These are phyloP conservation scores for Boletus pseudo-olivaceus DNA, from an alignment of 768 basidiomycete species.

Conservation along the genomic window DNA sequence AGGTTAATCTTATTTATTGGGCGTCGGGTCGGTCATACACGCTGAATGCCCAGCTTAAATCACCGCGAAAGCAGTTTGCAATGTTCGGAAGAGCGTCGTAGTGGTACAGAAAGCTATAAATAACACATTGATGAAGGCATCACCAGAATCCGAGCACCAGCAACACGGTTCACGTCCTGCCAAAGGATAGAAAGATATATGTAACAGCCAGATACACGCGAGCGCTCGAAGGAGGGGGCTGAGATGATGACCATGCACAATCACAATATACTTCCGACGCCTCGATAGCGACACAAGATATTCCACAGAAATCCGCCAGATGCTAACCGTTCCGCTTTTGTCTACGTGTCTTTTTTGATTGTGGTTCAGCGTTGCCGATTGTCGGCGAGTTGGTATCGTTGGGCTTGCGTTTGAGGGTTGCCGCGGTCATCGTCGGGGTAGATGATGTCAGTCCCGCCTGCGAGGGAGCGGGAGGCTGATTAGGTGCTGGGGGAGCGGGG, in stretches of 20 bases:
- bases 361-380: conserved; percentile 44
- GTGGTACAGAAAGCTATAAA: conserved; percentile 37
- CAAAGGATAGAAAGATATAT: conserved; percentile 30
- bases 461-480: conserved; percentile 39
- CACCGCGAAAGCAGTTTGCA: conserved; percentile 14
- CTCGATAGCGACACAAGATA: conserved; percentile 28
- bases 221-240: background rate
- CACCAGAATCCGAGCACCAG: conserved; percentile 27
- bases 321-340: conserved; percentile 48
- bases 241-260: conserved; percentile 19
- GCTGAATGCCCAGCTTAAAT: background rate
- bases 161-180: conserved; percentile 22
- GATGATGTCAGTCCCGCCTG: conserved; percentile 41
- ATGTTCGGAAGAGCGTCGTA: conserved; percentile 23
- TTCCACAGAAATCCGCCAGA: conserved; percentile 34
- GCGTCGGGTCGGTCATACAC: background rate
- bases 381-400: conserved; percentile 50
- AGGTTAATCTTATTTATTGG: conserved; percentile 20
- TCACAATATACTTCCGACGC: conserved; percentile 31
- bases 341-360: conserved; percentile 54
- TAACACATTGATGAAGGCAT: conserved; percentile 28
- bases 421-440: conserved; percentile 46
- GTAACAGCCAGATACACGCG: conserved; percentile 21
- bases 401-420: conserved; percentile 56
- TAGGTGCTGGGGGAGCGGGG: conserved; percentile 37